Evolutionary conservation across 2,329 filamentous ascomycete species (phyloP), one percentile per base, ranked within the genome.

Genomic region (Phaeosphaeriaceae sp.): DNA sequence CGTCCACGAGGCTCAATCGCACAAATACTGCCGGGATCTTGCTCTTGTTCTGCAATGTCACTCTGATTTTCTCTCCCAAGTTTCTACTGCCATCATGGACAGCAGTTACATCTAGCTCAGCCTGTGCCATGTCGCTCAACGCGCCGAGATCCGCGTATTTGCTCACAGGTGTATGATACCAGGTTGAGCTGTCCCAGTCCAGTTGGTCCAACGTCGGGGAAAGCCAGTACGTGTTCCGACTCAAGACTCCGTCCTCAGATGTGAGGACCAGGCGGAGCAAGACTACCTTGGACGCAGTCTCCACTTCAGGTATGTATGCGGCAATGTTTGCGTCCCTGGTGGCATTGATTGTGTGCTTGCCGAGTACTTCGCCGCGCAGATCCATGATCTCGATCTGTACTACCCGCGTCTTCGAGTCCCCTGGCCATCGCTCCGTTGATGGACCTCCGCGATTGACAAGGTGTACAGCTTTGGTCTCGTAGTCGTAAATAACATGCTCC

Each of bases 171-270:
- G 87, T 89, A 61, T 81, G 77, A 60, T 82, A 88, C 85, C 86
- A 89, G 1, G 80, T 83, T 2, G 86, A 86, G 1, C 81, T 76
- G 0, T 79, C 74, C 86, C 86, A 89, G 58, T 85, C 78, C 5
- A 89, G 70, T 0, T 68, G 71, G 63, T 89, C 87, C 0, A 77
- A 56, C 0, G 74, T 71, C 0, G 73, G 69, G 1, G 83, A 67
- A 0, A 89, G 62, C 86, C 86, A 89, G 76, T 89, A 89, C 0
- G 87, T 83, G 61, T 87, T 88, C 1, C 85, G 79, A 59, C 84
- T 87, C 2, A 88, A 62, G 0, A 76, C 62, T 1, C 68, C 65
- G 1, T 56, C 31, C n/a, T 19, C 31, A 27, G 83, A 76, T 0
- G 66, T 68, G 0, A 89, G 78, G 0, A 79, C 60, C 1, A 89